Conservation (phyloP, 1,284 basidiomycete species). For the Tilletia setariae region DNA sequence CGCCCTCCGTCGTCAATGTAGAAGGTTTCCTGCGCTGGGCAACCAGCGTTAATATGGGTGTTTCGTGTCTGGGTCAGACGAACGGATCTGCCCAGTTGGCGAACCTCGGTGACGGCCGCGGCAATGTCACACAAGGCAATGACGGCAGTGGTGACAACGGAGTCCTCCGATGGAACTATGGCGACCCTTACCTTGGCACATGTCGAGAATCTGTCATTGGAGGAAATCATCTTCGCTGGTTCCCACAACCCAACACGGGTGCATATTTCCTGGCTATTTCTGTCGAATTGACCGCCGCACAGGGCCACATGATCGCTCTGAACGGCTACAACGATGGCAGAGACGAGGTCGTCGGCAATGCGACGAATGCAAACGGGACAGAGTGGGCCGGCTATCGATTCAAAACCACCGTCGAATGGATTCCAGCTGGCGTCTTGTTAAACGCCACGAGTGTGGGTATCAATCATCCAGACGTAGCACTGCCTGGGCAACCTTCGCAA, state of each 20-base stretch:
- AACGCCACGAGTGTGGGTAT: conserved; percentile 61
- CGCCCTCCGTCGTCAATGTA: conserved; percentile 33
- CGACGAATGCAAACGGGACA: conserved; percentile 55
- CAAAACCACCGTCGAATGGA: conserved; percentile 44
- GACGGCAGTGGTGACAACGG: conserved; percentile 38
- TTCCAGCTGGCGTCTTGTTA: conserved; percentile 45
- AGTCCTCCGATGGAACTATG: conserved; percentile 46
- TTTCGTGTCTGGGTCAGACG: conserved; percentile 51
- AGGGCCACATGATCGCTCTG: conserved; percentile 34
- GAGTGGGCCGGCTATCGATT: conserved; percentile 32
- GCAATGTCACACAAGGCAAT: conserved; percentile 36
- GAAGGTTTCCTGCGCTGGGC: conserved; percentile 51
- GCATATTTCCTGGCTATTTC: conserved; percentile 74
- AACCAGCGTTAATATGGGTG: conserved; percentile 47
- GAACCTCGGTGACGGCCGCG: conserved; percentile 42
- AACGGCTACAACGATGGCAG: conserved; percentile 57
- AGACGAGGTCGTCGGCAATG: conserved; percentile 65
- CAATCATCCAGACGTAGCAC: conserved; percentile 65
- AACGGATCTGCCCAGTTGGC: conserved; percentile 41
- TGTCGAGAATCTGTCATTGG: conserved; percentile 73
- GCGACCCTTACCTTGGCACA: conserved; percentile 33
- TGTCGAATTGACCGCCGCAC: conserved; percentile 33
- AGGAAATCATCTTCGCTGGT: conserved; percentile 87
- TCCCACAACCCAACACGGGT: conserved; percentile 72
- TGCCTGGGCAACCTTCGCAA: conserved; percentile 64